Base-by-base conservation (phyloP, 139 green algal genomes). In the Pleodorina starrii region DNA sequence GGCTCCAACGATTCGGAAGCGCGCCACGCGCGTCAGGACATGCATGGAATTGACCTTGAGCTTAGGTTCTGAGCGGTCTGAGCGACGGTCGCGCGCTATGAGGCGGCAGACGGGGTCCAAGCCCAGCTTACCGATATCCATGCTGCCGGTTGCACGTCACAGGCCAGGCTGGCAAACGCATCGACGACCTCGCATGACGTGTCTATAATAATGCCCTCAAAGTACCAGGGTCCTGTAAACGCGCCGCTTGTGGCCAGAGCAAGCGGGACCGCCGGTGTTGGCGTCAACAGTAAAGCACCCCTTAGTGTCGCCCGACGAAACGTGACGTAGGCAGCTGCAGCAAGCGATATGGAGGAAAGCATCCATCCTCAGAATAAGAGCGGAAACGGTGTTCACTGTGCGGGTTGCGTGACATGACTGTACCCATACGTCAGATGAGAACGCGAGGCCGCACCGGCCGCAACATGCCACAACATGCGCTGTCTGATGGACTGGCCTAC, bases 101-200 rank as follows among this genome's bases (percentile, higher is more conserved):
- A n/a, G n/a, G n/a, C n/a, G n/a, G n/a, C n/a, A n/a, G n/a, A n/a
- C n/a, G n/a, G n/a, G n/a, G n/a, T n/a, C n/a, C 54, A 66, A 66
- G 29, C 54, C 43, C 17, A 16, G 10, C 40, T 54, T 51, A 85
- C 78, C 78, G 78, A 38, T 29, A 85, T 73, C 78, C 78, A 85
- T n/a, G 35, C 9, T 9, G 36, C 54, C 7, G 78, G 78, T 51
- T 85, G 78, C 0, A 54, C 2, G 51, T 73, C 78, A 59, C 78
- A 85, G 2, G 78, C 35, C 36, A 85, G 11, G 25, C 42, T 27
- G 21, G 36, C 54, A 0, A 73, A 73, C 0, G 35, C 21, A 2
- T 40, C 35, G 21, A 84, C 35, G 10, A 32, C 11, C 9, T 19
- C 6, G 32, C 76, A 84, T 27, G 74, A 63, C 12, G 25, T 10